These are phyloP conservation scores for Sporothrix variecibatus DNA, from an alignment of 2,329 filamentous ascomycete genomes.

Conservation along the genomic window DNA sequence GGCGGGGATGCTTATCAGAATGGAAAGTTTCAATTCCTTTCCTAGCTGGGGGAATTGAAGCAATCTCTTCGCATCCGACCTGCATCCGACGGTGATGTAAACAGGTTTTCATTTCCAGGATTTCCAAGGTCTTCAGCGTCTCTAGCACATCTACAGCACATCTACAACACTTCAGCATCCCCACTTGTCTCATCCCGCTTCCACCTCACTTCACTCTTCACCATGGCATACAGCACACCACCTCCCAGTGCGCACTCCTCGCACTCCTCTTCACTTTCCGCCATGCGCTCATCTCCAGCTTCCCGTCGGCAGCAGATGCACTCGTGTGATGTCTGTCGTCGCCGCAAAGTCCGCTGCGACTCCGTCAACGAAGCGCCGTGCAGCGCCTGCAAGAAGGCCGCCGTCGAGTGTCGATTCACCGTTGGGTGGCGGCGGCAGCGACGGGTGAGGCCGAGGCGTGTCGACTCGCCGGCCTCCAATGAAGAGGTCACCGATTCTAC, in stretches of 20 bases:
- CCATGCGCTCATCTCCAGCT: background rate
- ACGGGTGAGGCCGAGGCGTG: background rate
- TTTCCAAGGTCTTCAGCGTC: background rate
- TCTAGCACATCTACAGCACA: background rate
- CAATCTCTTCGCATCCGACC: background rate
- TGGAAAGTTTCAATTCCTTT: background rate
- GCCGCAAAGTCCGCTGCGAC: slow-evolving; percentile 27
- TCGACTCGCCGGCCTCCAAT: background rate
- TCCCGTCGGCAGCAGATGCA: slow-evolving; percentile 26
- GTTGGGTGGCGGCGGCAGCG: slow-evolving; percentile 20
- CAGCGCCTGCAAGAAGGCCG: slow-evolving; percentile 23
- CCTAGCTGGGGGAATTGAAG: background rate
- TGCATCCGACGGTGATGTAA: background rate
- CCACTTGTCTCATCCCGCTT: background rate
- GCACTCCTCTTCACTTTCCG: background rate
- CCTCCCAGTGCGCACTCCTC: background rate
- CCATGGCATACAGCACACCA: slow-evolving; percentile 9
- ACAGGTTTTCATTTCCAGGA: background rate
- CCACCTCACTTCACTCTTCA: background rate
- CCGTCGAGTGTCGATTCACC: slow-evolving; percentile 20
- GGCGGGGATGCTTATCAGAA: background rate
- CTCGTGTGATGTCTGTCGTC: slow-evolving; percentile 27
- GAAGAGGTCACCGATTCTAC: background rate
- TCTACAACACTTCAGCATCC: background rate
- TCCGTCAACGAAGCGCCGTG: slow-evolving; percentile 22